These are phyloP conservation scores for Sambucus nigra DNA, from an alignment of 129 eudicot species.

Conservation along the genomic window DNA sequence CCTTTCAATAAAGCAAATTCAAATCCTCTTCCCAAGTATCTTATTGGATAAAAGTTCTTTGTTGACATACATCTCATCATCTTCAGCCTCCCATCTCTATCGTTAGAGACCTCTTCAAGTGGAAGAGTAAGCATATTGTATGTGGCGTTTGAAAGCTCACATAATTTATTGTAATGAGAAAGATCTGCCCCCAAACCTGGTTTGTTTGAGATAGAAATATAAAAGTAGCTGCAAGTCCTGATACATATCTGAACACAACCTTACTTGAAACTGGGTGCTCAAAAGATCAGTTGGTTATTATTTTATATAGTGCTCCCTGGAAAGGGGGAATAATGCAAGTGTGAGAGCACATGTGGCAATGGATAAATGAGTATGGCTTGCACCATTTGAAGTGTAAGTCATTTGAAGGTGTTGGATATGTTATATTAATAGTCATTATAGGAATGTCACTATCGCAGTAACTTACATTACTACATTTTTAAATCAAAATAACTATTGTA, in stretches of 20 bases:
- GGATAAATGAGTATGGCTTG: too few relatives aligned
- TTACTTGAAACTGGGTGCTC: slow-evolving; percentile 26
- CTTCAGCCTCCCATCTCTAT: slow-evolving; percentile 38
- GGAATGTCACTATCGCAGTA: too few relatives aligned
- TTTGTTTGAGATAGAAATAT: slow-evolving; percentile 47
- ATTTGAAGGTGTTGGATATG: too few relatives aligned
- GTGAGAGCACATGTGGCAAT: too few relatives aligned
- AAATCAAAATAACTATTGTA: too few relatives aligned
- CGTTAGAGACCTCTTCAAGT: slow-evolving; percentile 34
- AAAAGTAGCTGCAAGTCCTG: slow-evolving; percentile 74
- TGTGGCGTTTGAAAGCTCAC: slow-evolving; percentile 43
- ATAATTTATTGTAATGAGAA: slow-evolving; percentile 28
- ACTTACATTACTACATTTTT: too few relatives aligned
- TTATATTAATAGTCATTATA: too few relatives aligned
- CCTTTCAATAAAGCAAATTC: slow-evolving; percentile 93
- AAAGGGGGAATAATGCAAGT: too few relatives aligned
- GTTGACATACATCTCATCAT: slow-evolving; percentile 85
- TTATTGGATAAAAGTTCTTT: slow-evolving; percentile 72
- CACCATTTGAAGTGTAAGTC: too few relatives aligned
- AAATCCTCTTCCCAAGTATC: slow-evolving; percentile 92
- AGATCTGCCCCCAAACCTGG: slow-evolving; percentile 60
- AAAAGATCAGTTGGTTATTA: slow-evolving; percentile 25
- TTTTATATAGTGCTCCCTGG: slow-evolving; percentile 27
- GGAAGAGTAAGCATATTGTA: slow-evolving; percentile 43
- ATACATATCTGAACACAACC: slow-evolving; percentile 33